phyloP scores from a whole-genome alignment of 1,284 basidiomycete genomes.

The Meripilus lineatus region DNA sequence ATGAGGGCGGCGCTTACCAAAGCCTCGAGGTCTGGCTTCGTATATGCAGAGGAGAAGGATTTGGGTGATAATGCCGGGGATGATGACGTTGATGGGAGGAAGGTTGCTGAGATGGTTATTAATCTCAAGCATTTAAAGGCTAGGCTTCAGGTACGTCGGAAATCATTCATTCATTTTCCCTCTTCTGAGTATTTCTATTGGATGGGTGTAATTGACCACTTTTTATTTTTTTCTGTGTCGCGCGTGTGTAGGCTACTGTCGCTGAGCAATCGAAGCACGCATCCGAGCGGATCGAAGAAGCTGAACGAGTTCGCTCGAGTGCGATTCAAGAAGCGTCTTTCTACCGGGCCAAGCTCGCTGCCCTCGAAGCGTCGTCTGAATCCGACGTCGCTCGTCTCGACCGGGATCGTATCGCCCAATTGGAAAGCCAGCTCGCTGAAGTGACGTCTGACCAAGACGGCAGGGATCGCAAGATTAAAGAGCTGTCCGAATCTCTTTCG shows the following conservation, averaged over 20 bases:
- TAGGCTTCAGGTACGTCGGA: slow-evolving; percentile 69
- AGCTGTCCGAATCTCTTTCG: slow-evolving; percentile 68
- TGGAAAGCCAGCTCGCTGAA: slow-evolving; percentile 75
- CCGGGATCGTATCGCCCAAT: slow-evolving; percentile 71
- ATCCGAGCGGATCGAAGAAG: slow-evolving; percentile 77
- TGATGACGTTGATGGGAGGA: slow-evolving; percentile 33
- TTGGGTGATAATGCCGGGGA: slow-evolving; percentile 34
- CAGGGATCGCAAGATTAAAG: slow-evolving; percentile 68
- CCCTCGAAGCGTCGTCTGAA: slow-evolving; percentile 72
- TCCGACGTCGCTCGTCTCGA: slow-evolving; percentile 72
- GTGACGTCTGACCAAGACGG: slow-evolving; percentile 63
- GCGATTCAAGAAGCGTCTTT: slow-evolving; percentile 95
- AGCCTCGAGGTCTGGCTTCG: slow-evolving; percentile 80
- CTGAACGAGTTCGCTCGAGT: slow-evolving; percentile 73
- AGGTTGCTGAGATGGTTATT: slow-evolving; percentile 71
- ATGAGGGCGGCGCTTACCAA: slow-evolving; percentile 80
- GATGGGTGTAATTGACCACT: not conserved
- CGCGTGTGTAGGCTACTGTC: slow-evolving; percentile 52
- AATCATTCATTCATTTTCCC: too few species aligned
- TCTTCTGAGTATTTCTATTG: not conserved
- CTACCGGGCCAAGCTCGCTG: slow-evolving; percentile 90
- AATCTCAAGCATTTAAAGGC: slow-evolving; percentile 89
- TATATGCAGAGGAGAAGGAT: slow-evolving; percentile 48
- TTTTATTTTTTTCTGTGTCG: slow-evolving; percentile 9
- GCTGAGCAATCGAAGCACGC: slow-evolving; percentile 72